Evolutionary conservation across 345 rosid genomes (phyloP).

Genomic region (Populus davidiana): DNA sequence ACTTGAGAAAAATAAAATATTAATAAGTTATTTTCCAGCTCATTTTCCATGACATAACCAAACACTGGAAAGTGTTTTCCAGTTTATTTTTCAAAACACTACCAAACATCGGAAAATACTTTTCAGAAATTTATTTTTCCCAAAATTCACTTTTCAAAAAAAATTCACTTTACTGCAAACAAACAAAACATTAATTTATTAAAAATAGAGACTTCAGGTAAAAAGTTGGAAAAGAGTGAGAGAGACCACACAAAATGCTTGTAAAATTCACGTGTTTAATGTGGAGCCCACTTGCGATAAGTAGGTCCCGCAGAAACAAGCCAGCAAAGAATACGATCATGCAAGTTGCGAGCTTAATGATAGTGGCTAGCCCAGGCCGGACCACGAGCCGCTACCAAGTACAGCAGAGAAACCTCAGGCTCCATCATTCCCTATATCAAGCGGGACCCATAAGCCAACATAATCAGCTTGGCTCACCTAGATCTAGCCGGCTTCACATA

Average conservation of each 20-base stretch:
- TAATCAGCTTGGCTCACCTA: slow-evolving; percentile 12
- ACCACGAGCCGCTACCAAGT: slow-evolving; percentile 55
- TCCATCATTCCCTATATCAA: not conserved
- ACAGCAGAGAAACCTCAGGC: slow-evolving; percentile 29
- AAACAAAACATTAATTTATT: too few species aligned
- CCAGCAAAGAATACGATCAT: slow-evolving; percentile 11
- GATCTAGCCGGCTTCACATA: slow-evolving; percentile 16
- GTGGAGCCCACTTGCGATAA: not conserved
- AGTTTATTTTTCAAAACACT: too few species aligned
- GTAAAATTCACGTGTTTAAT: not conserved
- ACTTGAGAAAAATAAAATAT: too few species aligned
- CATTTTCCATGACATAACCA: too few species aligned
- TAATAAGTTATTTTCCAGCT: too few species aligned
- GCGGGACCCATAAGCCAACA: slow-evolving; percentile 36
- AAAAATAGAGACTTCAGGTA: too few species aligned
- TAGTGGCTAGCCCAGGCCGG: slow-evolving; percentile 62
- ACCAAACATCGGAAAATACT: too few species aligned
- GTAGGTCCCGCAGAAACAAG: slow-evolving; percentile 10
- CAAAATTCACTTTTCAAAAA: too few species aligned
- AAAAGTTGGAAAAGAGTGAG: not conserved
- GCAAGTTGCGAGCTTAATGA: slow-evolving; percentile 53
- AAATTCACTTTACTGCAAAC: too few species aligned
- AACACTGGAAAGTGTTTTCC: too few species aligned
- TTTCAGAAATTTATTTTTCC: too few species aligned
- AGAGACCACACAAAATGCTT: not conserved